Percentiles rank a stretch among this genome's conserved stretches.
Conservation (phyloP, 768 basidiomycete genomes). For the Phanerodontia chrysosporium region DNA sequence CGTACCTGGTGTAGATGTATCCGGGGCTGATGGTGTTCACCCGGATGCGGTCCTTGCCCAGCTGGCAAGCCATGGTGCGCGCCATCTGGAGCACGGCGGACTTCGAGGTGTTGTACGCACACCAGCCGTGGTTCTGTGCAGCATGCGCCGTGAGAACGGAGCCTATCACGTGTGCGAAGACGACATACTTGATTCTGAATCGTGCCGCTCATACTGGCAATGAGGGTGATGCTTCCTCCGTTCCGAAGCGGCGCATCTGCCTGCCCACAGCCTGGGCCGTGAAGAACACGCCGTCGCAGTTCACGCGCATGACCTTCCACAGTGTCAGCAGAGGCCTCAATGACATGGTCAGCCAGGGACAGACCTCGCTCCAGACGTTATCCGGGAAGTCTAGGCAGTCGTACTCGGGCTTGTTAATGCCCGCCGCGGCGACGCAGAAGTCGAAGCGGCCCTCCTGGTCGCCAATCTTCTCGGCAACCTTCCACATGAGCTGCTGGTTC, state of each 20-base stretch:
- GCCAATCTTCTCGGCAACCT: slow-evolving; percentile 48
- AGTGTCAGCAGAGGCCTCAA: not conserved
- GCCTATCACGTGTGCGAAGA: not conserved
- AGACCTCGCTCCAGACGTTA: slow-evolving; percentile 54
- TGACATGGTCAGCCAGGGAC: not conserved
- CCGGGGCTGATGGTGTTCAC: slow-evolving; percentile 73
- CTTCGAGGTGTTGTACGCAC: slow-evolving; percentile 71
- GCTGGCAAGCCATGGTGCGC: slow-evolving; percentile 74
- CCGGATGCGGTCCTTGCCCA: slow-evolving; percentile 56
- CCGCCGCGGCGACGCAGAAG: slow-evolving; percentile 71
- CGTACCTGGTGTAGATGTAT: slow-evolving; percentile 61
- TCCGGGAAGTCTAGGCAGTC: slow-evolving; percentile 62
- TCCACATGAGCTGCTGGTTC: slow-evolving; percentile 50
- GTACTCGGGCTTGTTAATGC: slow-evolving; percentile 47
- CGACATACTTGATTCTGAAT: slow-evolving; percentile 56
- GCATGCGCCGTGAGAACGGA: not conserved
- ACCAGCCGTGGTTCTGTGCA: slow-evolving; percentile 61
- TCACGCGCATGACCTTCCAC: slow-evolving; percentile 54
- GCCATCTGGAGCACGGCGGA: slow-evolving; percentile 72
- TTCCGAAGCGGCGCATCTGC: slow-evolving; percentile 26
- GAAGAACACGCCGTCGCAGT: slow-evolving; percentile 36
- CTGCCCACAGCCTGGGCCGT: slow-evolving; percentile 27
- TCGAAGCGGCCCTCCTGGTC: slow-evolving; percentile 67
- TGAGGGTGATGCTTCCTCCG: slow-evolving; percentile 32
- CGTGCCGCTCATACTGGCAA: slow-evolving; percentile 35